A percentile compares a stretch with the other conserved stretches of the same genome.
Conservation (phyloP, 108 stramenopile genomes). For the Nannochloropsis salina region DNA sequence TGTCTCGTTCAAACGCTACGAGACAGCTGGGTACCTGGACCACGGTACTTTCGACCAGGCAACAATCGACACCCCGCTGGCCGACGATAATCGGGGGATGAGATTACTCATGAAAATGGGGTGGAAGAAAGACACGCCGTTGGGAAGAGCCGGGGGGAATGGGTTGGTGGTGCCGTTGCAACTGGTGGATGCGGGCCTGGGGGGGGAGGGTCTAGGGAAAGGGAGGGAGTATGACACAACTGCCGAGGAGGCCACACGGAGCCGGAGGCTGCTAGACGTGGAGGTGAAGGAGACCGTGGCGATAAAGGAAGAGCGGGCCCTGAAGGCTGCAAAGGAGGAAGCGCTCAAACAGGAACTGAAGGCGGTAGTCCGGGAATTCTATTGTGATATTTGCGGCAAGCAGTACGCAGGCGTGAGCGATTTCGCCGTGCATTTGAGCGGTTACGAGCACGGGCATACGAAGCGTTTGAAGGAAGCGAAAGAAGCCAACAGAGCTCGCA, state of each 20-base stretch:
- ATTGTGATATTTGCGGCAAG: conserved; percentile 47
- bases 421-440: conserved; percentile 43
- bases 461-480: conserved; percentile 47
- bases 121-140: conserved; percentile 45
- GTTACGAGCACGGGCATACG: conserved; percentile 50
- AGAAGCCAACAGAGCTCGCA: conserved; percentile 41
- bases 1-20: conserved; percentile 31
- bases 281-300: conserved; percentile 16
- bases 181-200: background rate
- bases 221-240: conserved; percentile 6
- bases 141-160: conserved; percentile 30
- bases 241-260: background rate
- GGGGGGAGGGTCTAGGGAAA: conserved; percentile 5
- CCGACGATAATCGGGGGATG: conserved; percentile 43
- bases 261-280: conserved; percentile 1
- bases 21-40: conserved; percentile 44
- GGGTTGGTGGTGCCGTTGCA: conserved; percentile 16
- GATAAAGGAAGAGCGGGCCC: background rate
- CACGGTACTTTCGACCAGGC: conserved; percentile 34
- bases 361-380: conserved; percentile 40
- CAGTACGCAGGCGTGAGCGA: conserved; percentile 46
- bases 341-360: conserved; percentile 14
- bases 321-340: background rate
- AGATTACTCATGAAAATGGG: conserved; percentile 45
- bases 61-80: conserved; percentile 47